Base-by-base conservation (phyloP, 129 eudicot species). In the Flaveria robusta region DNA sequence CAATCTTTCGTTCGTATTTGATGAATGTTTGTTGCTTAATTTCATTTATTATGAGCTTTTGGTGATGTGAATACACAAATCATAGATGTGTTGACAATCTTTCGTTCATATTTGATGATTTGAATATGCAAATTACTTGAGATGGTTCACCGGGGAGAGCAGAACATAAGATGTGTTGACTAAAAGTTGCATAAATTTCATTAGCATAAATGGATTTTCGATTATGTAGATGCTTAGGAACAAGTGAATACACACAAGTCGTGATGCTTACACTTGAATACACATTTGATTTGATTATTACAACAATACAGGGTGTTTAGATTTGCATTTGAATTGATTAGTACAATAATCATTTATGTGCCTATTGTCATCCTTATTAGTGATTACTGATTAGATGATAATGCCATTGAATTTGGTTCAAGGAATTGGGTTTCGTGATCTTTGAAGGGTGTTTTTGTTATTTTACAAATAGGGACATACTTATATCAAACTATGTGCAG, bases 1-100 rank as follows among this genome's bases (percentile, higher is more conserved):
- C 74, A 66, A 58, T 70, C 51, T 66, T 42, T n/a, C 54, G 8
- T 29, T 71, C 45, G 2, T 26, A 5, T 45, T 82, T 45, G 12
- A 37, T 51, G 6, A 52, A 24, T 24, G 0, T 43, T 60, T 60
- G 19, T 10, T 56, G 64, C 64, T 56, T 56, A 11, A 19, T 59
- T 70, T 9, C 42, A 12, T 52, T 55, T 45, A 1, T 67, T 34
- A 34, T 34, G 6, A 34, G 1, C 39, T 34, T 34, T 34, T 34
- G 39, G 8, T 34, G 39, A 34, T 34, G 39, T 34, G 39, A 34
- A 34, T 34, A 0, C 8, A 34, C 39, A 34, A 34, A 34, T 34
- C 39, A 34, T 34, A 34, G 39, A 34, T 34, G 39, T 5, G 39
- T 34, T 34, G 1, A 5, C 39, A 34, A 34, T 5, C 39, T 34